Evolutionary conservation across 352 stramenopile species (phyloP).

Genomic region (Globisporangium perplexum): DNA sequence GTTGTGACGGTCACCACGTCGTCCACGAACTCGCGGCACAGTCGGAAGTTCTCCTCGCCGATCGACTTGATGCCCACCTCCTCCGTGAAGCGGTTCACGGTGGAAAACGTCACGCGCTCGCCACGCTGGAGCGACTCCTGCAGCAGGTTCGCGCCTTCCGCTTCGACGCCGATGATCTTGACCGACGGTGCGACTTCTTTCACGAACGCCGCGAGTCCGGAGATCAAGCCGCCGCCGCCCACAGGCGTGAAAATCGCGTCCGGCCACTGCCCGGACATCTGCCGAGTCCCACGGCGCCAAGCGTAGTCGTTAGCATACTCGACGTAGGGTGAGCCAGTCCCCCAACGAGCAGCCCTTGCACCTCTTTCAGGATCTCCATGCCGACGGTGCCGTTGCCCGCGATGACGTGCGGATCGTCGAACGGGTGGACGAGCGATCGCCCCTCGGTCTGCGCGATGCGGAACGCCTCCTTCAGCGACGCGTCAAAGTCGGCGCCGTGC

Average conservation of each 20-base stretch:
- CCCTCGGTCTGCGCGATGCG: slow-evolving; percentile 89
- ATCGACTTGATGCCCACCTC: slow-evolving; percentile 93
- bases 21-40: slow-evolving; percentile 94
- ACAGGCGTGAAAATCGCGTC: slow-evolving; percentile 97
- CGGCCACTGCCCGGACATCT: slow-evolving; percentile 84
- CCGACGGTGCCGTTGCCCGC: slow-evolving; percentile 97
- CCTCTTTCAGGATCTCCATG: slow-evolving; percentile 90
- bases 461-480: slow-evolving; percentile 90
- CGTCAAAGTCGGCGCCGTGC: slow-evolving; percentile 96
- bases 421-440: slow-evolving; percentile 95
- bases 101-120: slow-evolving; percentile 83
- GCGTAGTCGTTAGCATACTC: neutral
- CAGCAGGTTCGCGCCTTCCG: slow-evolving; percentile 93
- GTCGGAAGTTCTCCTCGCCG: slow-evolving; percentile 93
- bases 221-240: slow-evolving; percentile 95
- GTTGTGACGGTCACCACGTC: slow-evolving; percentile 96
- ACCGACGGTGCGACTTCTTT: slow-evolving; percentile 84
- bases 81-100: slow-evolving; percentile 97
- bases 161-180: slow-evolving; percentile 96
- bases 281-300: neutral
- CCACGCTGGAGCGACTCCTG: slow-evolving; percentile 82
- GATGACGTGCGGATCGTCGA: slow-evolving; percentile 97
- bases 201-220: slow-evolving; percentile 92
- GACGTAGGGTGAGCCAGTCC: too few species aligned
- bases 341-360: slow-evolving; percentile 11